phyloP scores from a whole-genome alignment of 495 filamentous ascomycete species.

The Jackrogersella multiformis region DNA sequence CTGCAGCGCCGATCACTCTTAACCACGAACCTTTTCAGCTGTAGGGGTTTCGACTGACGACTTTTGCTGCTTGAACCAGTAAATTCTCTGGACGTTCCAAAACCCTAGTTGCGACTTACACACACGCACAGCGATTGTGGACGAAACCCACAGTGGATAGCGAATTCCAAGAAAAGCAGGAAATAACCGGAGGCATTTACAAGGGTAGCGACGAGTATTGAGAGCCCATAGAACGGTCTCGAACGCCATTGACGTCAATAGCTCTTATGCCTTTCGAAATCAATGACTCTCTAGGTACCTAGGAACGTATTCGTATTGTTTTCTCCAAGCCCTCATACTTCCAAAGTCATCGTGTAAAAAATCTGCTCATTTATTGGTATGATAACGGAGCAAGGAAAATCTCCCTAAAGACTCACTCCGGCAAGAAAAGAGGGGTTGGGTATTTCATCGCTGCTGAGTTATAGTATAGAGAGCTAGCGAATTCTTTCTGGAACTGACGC shows the following conservation, averaged over 20 bases:
- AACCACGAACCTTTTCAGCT: constrained; percentile 37
- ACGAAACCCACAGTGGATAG: constrained; percentile 35
- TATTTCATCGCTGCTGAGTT: too few relatives aligned
- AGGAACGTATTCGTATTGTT: constrained; percentile 16
- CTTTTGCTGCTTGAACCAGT: constrained; percentile 7
- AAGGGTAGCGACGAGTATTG: constrained; percentile 21
- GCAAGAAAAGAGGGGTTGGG: too few relatives aligned
- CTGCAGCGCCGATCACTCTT: constrained; percentile 40
- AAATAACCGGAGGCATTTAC: constrained; percentile 19
- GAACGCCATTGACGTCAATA: constrained; percentile 39
- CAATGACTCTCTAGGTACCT: not conserved
- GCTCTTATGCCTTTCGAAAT: not conserved
- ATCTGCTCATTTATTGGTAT: not conserved
- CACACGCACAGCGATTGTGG: constrained; percentile 12
- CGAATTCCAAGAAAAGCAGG: constrained; percentile 27
- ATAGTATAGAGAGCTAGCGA: too few relatives aligned
- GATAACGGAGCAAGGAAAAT: too few relatives aligned
- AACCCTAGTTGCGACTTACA: constrained; percentile 7
- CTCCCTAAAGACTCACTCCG: too few relatives aligned
- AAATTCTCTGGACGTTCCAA: constrained; percentile 5
- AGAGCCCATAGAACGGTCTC: constrained; percentile 6
- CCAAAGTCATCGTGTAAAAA: constrained; percentile 12
- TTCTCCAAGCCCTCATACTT: not conserved
- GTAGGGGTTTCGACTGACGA: constrained; percentile 9
- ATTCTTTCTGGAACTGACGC: too few relatives aligned